A percentile compares a stretch with the other conserved stretches of the same genome.
Conservation (phyloP, 768 basidiomycete species). For the Scleroderma bovista region DNA sequence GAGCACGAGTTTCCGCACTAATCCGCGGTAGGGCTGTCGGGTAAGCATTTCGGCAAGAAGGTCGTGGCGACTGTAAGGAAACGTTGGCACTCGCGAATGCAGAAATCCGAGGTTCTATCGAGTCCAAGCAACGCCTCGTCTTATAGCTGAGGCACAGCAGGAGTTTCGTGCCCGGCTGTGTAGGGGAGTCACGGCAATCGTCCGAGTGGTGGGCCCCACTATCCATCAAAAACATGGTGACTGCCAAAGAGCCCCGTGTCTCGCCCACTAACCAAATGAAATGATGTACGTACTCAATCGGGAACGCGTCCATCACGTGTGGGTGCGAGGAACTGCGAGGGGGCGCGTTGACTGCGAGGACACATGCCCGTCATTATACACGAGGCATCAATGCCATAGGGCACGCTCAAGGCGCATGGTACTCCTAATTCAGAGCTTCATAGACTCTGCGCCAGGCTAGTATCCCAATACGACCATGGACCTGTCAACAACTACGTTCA, state of each 20-base stretch:
- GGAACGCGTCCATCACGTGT: constrained; percentile 21
- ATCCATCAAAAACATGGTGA: constrained; percentile 13
- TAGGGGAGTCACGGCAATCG: background rate
- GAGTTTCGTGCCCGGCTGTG: background rate
- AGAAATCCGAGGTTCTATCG: background rate
- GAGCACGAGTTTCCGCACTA: constrained; percentile 30
- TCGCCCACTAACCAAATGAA: constrained; percentile 14
- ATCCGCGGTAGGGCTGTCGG: constrained; percentile 35
- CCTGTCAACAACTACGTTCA: constrained; percentile 21
- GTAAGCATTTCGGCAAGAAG: constrained; percentile 23
- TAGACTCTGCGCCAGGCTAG: constrained; percentile 15
- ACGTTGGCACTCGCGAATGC: background rate
- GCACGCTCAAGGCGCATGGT: constrained; percentile 21
- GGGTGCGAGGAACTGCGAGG: too few species aligned
- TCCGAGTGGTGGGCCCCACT: background rate
- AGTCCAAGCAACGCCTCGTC: background rate
- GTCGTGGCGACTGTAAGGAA: background rate
- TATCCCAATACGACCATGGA: constrained; percentile 26
- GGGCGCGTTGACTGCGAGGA: constrained; percentile 9
- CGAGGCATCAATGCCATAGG: constrained; percentile 12
- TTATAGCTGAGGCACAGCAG: background rate
- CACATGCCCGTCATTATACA: constrained; percentile 10
- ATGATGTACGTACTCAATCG: constrained; percentile 5
- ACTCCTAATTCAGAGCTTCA: constrained; percentile 15
- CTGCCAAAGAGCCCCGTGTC: constrained; percentile 5